Evolutionary conservation across 176 grass and related monocot genomes (phyloP).

Genomic region (Eleusine coracana): DNA sequence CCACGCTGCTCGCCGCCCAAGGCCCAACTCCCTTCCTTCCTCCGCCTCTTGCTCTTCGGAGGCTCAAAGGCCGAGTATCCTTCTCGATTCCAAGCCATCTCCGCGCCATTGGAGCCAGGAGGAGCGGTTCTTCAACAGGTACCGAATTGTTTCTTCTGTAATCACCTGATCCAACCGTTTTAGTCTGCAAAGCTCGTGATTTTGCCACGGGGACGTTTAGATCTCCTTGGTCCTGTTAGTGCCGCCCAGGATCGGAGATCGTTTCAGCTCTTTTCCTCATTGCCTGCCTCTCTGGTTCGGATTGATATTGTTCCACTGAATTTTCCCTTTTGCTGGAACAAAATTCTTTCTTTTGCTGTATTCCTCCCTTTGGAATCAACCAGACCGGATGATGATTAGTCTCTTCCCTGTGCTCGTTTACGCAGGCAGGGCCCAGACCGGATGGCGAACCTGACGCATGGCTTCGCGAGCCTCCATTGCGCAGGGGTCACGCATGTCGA

Average conservation of each 20-base stretch:
- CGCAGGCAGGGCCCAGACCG: conserved; percentile 18
- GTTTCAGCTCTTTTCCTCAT: not conserved
- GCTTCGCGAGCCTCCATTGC: conserved; percentile 53
- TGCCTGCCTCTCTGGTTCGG: not conserved
- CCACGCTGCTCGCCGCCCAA: not conserved
- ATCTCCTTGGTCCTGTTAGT: not conserved
- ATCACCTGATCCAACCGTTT: not conserved
- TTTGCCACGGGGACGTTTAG: not conserved
- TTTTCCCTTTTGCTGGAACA: not conserved
- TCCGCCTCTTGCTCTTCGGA: conserved; percentile 19
- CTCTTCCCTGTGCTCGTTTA: not conserved
- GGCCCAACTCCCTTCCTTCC: not conserved
- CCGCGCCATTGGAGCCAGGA: conserved; percentile 26
- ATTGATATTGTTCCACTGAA: not conserved
- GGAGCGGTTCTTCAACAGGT: not conserved
- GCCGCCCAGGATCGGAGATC: not conserved
- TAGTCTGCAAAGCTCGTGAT: not conserved
- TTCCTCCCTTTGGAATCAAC: not conserved
- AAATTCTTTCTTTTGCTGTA: not conserved
- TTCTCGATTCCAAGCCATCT: not conserved
- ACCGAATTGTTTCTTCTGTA: not conserved
- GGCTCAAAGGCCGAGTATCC: conserved; percentile 36
- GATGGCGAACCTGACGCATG: conserved; percentile 61
- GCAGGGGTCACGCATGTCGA: conserved; percentile 42
- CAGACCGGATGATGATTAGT: not conserved